Base-by-base conservation (phyloP, 2,329 filamentous ascomycete species). In the Helotiales sp. region DNA sequence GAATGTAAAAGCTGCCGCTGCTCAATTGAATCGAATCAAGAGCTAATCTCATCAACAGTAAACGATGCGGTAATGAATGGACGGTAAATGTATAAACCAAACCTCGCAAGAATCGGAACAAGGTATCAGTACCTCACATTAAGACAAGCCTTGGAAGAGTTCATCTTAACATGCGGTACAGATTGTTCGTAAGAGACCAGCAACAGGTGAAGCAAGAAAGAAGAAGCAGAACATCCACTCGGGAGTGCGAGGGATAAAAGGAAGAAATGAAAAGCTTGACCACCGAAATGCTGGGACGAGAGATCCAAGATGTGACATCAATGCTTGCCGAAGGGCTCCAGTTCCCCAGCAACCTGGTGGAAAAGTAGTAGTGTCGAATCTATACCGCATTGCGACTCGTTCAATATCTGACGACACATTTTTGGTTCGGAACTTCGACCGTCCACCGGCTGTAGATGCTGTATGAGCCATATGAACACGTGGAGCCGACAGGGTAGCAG, bases 1-100 rank as follows among this genome's bases (percentile, higher is more conserved):
- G 52, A 60, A 55, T 57, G 51, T 44, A 53, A 47, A 47, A 42
- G 4, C n/a, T 15, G n/a, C 13, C 17, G 40, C 52, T 38, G 47
- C 24, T 27, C 12, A 2, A 42, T 53, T 15, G 47, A 55, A 44
- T 52, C 48, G 53, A 52, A 34, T 44, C 15, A 22, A 9, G 17
- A 47, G 44, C 40, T 22, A 30, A 55, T 50, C 19, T 50, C 34
- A 15, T 15, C 22, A 10, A 12, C 10, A 9, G 31, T 12, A 17
- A 19, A 38, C 34, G 34, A 17, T 19, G 17, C 22, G 19, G 19
- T 40, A 40, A 40, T 13, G 36, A 40, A 40, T 22, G 36, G 36
- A 40, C 36, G 36, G 36, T 40, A 40, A 40, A 17, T 4, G 17
- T 22, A 44, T 15, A 47, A 54, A 48, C 52, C 30, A 51, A 51